These are phyloP conservation scores for Vararia minispora DNA, from an alignment of 768 basidiomycete species.

Conservation along the genomic window DNA sequence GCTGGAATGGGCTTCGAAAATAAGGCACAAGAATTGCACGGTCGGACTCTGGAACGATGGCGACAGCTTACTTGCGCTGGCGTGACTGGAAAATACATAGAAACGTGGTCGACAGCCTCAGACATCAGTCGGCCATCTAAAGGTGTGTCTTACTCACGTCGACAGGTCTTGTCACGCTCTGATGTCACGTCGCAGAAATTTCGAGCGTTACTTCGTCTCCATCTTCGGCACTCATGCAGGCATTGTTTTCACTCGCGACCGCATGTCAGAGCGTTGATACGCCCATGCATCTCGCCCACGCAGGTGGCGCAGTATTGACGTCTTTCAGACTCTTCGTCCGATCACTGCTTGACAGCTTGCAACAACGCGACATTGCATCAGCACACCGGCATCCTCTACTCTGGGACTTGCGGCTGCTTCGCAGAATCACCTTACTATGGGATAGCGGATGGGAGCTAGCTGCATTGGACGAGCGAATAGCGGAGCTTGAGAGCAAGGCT, in stretches of 20 bases:
- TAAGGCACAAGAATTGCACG: conserved; percentile 29
- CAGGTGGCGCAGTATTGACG: conserved; percentile 1
- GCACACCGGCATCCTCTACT: not conserved
- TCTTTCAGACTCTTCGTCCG: conserved; percentile 15
- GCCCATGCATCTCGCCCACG: conserved; percentile 21
- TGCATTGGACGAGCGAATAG: conserved; percentile 2
- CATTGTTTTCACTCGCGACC: conserved; percentile 41
- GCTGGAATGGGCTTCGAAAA: conserved; percentile 36
- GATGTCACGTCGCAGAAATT: not conserved
- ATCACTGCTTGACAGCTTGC: conserved; percentile 1
- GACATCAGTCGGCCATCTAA: not conserved
- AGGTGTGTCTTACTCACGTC: not conserved
- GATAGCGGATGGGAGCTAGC: conserved; percentile 1
- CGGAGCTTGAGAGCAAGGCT: not conserved
- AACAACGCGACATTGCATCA: not conserved
- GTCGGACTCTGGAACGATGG: conserved; percentile 44
- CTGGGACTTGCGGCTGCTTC: conserved; percentile 16
- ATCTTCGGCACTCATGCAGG: conserved; percentile 42
- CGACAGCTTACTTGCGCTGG: conserved; percentile 27
- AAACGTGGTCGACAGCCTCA: not conserved
- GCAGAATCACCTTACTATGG: conserved; percentile 8
- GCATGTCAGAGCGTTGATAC: conserved; percentile 47
- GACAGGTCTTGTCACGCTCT: conserved; percentile 2
- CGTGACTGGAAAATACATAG: conserved; percentile 6
- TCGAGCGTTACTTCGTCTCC: conserved; percentile 12